phyloP scores from a whole-genome alignment of 139 green algal species.

The Chlorella sp. region DNA sequence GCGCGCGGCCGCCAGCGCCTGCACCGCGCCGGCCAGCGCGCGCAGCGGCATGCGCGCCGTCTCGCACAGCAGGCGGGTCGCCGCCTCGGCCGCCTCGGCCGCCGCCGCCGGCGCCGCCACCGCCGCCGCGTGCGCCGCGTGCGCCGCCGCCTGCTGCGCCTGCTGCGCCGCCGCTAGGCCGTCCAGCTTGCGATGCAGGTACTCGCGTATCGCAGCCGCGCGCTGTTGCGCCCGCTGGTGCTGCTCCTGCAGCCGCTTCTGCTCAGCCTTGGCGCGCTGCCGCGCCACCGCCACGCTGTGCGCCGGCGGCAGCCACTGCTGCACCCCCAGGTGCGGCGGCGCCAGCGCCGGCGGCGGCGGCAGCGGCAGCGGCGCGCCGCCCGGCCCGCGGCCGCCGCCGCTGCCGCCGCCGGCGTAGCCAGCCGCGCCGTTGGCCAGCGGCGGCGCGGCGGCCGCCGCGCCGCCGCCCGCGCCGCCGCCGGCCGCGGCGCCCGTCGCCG shows the following conservation, averaged over 20 bases:
- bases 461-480: background rate
- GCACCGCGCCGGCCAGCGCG: too few species aligned
- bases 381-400: background rate
- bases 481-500: background rate
- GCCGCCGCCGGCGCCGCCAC: too few species aligned
- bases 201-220: background rate
- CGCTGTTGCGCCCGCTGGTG: conserved; percentile 7
- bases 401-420: background rate
- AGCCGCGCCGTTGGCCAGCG: too few species aligned
- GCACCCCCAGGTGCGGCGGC: background rate
- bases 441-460: background rate
- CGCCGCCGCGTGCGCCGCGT: too few species aligned
- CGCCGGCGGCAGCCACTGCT: conserved; percentile 14
- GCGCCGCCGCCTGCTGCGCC: too few species aligned
- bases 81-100: too few species aligned
- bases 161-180: too few species aligned
- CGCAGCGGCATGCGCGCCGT: too few species aligned
- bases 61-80: too few species aligned
- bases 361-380: background rate
- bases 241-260: conserved; percentile 19
- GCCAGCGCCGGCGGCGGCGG: background rate
- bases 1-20: too few species aligned
- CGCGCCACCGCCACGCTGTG: conserved; percentile 6
- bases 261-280: conserved; percentile 14
- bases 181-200: too few species aligned